phyloP scores from a whole-genome alignment of 2,329 filamentous ascomycete genomes.

The Pestalotiopsis sp. region DNA sequence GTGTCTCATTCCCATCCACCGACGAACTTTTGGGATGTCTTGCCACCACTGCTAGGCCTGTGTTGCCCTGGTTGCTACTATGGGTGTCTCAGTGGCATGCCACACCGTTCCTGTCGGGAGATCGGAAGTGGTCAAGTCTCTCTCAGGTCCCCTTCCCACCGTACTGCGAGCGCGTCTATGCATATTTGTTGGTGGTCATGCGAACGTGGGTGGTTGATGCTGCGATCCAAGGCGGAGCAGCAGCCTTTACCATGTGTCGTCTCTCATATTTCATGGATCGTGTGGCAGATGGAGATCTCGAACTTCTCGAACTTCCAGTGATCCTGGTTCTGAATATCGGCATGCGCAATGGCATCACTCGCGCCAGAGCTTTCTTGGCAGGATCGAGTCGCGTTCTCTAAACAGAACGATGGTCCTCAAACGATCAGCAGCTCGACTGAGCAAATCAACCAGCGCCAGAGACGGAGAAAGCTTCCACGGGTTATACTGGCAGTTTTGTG shows the following conservation, averaged over 20 bases:
- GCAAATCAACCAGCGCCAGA: conserved; percentile 23
- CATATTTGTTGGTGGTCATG: background rate
- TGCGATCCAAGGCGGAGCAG: background rate
- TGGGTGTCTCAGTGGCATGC: no score
- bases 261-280: no score
- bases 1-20: no score
- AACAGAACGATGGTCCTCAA: background rate
- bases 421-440: conserved; percentile 23
- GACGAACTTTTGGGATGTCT: no score
- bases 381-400: background rate
- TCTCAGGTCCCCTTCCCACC: background rate
- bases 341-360: background rate
- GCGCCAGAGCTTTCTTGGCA: background rate
- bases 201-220: background rate
- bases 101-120: no score
- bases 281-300: no score
- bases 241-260: no score
- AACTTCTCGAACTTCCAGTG: no score
- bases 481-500: conserved; percentile 30
- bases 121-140: no score
- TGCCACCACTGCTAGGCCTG: no score
- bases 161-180: background rate
- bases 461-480: conserved; percentile 23
- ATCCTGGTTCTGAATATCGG: no score
- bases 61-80: no score